Percentiles rank a stretch among this genome's conserved stretches.
These are phyloP conservation scores for Piedraia hortae DNA, from an alignment of 2,329 filamentous ascomycete genomes.

Conservation along the genomic window DNA sequence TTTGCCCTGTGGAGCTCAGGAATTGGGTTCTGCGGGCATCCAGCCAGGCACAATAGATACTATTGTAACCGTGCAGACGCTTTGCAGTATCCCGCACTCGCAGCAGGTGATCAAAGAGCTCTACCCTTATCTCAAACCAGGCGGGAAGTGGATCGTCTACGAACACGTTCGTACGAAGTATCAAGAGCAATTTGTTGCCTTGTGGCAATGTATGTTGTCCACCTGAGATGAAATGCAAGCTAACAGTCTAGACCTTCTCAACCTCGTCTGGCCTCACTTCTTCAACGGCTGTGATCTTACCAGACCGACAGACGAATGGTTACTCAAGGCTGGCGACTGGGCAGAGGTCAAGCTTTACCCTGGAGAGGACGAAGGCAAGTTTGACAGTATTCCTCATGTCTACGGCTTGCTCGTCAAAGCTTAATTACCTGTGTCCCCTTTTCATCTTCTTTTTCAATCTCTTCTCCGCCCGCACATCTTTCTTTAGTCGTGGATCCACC, in stretches of 20 bases:
- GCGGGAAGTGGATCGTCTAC: slow-evolving; percentile 34
- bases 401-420: slow-evolving; percentile 8
- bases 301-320: slow-evolving; percentile 13
- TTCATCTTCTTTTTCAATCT: slow-evolving; percentile 42
- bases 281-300: slow-evolving; percentile 13
- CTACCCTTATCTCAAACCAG: slow-evolving; percentile 30
- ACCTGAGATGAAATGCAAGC: background rate
- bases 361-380: slow-evolving; percentile 10
- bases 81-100: slow-evolving; percentile 36
- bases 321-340: slow-evolving; percentile 12
- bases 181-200: too few relatives aligned
- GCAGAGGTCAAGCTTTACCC: slow-evolving; percentile 10
- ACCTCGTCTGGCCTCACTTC: slow-evolving; percentile 12
- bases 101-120: slow-evolving; percentile 26
- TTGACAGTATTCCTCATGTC: slow-evolving; percentile 12
- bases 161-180: slow-evolving; percentile 27
- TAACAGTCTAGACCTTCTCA: slow-evolving; percentile 7
- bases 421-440: too few relatives aligned
- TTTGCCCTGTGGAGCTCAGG: slow-evolving; percentile 34
- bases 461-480: slow-evolving; percentile 77
- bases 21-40: slow-evolving; percentile 22
- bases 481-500: slow-evolving; percentile 85
- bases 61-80: slow-evolving; percentile 31
- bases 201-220: slow-evolving; percentile 12
- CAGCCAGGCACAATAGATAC: slow-evolving; percentile 26